Evolutionary conservation across 495 filamentous ascomycete species (phyloP), one percentile per base, ranked within the genome.

Genomic region (Xylaria castorea): DNA sequence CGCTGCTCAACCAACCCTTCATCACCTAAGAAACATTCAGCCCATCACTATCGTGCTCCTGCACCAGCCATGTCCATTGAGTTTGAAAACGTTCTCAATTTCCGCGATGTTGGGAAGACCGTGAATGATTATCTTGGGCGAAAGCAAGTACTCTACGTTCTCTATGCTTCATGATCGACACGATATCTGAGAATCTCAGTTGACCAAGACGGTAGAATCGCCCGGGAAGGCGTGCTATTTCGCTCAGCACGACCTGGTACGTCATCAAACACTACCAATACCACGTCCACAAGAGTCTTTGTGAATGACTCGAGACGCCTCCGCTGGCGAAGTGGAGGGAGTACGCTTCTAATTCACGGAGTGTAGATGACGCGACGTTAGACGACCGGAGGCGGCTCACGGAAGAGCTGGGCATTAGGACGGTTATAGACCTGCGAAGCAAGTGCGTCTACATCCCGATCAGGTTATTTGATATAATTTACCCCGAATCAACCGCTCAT

Each of bases 71-170:
- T 78, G 78, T 76, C 78, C 3, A 66, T 74, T n/a, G 62, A 77
- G 0, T 90, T 94, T 72, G 85, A 92, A 65, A 89, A 85, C 51
- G 88, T 95, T 72, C 84, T 92, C 79, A 96, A 97, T 78, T 95
- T 97, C 81, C 90, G 94, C 46, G 94, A 97, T 86, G 91, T 96
- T 68, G 94, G 91, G n/a, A 82, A 85, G 68, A 90, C 89, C 16
- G 84, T 95, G 70, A 96, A 96, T 71, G 79, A 84, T 30, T 85
- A 86, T 53, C 75, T 85, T 25, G 86, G 86, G 3, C 79, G 81
- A 57, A 84, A 84, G 91, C 91, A 82, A 76, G 85, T 73, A 30
- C 40, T 46, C 46, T 36, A 72, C 25, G 22, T 51, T 34, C 46
- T 48, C 64, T 18, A 27, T 32, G 25, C 9, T 22, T 58, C 27